Evolutionary conservation across 495 filamentous ascomycete species (phyloP), one percentile per base, ranked within the genome.

Genomic region (Penicillium mononematosum): DNA sequence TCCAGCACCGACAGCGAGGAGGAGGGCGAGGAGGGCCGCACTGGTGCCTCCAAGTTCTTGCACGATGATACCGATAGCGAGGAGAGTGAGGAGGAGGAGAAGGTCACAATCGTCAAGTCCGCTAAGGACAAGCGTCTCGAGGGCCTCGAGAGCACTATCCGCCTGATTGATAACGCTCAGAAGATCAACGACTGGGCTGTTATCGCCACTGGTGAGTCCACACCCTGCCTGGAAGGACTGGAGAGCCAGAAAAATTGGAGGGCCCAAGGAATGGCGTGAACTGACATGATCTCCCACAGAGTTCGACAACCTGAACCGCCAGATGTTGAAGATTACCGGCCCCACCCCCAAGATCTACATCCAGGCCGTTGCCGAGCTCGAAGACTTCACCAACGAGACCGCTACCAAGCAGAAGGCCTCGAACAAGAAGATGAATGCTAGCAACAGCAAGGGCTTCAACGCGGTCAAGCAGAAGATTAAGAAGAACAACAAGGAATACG

Each of bases 401-500:
- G 83, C 92, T 55, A 82, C 88, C 65, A 96, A 96, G 79, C 91
- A 96, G 72, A 99, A 98, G 78, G 88, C 93, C 59, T 87, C 91
- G 7, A 87, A 88, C 49, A 96, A 95, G 85, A 98, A 97, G 82
- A 96, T 98, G 92, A 99, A 97, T 73, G 90, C 93, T 41, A 91
- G 88, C 68, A 95, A 92, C 66, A 87, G 91, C 56, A 89, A 91
- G 78, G 91, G 92, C 65, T 83, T 99, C 64, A 99, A 97, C 67
- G 89, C 91, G 48, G 88, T 98, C 61, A 96, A 96, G 78, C 94
- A 99, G 75, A 87, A 87, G 72, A 90, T 98, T 78, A 90, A 92
- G 83, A 96, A 95, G 80, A 95, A 92, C 79, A 98, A 96, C 83
- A 92, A 96, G 77, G 92, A 96, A 34, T 95, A 96, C 70, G 81